Percentiles rank a stretch among this genome's conserved stretches.
Conservation (phyloP, 2,329 filamentous ascomycete genomes). For the Exserohilum turcica region DNA sequence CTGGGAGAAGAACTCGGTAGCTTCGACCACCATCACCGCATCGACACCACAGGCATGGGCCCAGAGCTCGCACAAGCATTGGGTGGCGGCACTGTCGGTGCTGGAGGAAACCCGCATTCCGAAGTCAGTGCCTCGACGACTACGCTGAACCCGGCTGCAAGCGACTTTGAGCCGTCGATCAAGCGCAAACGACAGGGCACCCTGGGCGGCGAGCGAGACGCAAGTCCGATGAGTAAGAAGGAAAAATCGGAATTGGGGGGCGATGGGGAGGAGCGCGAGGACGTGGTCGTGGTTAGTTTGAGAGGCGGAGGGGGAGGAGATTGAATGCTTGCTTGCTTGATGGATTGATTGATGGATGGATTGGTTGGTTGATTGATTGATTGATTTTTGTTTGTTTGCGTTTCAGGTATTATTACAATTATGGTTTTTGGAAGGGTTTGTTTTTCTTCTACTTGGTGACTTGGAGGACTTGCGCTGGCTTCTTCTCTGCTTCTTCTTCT, state of each 20-base stretch:
- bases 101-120: conserved; percentile 1
- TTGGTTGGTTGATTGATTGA: too few species aligned
- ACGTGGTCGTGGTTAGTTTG: not conserved
- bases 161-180: conserved; percentile 20
- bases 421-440: too few species aligned
- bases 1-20: conserved; percentile 38
- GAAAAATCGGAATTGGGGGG: conserved; percentile 18
- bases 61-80: conserved; percentile 20
- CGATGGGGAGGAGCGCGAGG: not conserved
- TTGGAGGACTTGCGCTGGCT: too few species aligned
- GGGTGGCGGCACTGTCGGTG: not conserved
- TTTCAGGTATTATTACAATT: too few species aligned
- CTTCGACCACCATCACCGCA: conserved; percentile 27
- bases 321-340: too few species aligned
- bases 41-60: conserved; percentile 16
- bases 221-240: conserved; percentile 34
- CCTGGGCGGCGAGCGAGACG: conserved; percentile 22
- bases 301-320: conserved; percentile 7
- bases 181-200: conserved; percentile 40
- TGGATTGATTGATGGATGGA: not conserved
- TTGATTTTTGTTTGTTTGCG: too few species aligned
- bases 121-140: conserved; percentile 4
- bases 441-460: too few species aligned
- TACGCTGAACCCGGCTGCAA: conserved; percentile 6
- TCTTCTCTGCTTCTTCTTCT: too few species aligned